phyloP scores from a whole-genome alignment of 257 asterid species.

The Echites panduratus region DNA sequence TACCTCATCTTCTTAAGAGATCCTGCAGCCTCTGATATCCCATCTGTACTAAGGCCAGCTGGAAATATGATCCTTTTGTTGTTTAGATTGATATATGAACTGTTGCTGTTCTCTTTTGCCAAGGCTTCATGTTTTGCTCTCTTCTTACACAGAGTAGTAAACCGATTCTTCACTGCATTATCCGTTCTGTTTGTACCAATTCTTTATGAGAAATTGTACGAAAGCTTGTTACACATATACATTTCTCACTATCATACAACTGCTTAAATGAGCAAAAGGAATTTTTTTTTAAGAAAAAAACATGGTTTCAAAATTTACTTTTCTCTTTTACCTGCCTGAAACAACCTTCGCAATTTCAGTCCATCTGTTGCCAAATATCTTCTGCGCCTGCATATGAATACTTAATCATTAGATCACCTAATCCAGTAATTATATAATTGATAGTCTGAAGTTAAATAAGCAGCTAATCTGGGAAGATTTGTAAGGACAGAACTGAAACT shows the following conservation, averaged over 20 bases:
- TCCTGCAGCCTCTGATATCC: constrained; percentile 42
- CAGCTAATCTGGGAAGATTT: not conserved
- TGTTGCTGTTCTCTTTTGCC: constrained; percentile 67
- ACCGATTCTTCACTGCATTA: constrained; percentile 98
- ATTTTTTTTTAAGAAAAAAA: too few relatives aligned
- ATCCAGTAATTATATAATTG: constrained; percentile 9
- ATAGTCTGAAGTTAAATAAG: not conserved
- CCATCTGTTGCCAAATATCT: constrained; percentile 94
- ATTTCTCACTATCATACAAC: not conserved
- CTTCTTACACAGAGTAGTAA: constrained; percentile 95
- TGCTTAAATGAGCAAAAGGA: not conserved
- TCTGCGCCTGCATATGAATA: constrained; percentile 73
- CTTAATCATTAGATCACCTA: constrained; percentile 23
- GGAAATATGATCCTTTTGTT: constrained; percentile 80
- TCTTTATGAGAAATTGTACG: too few relatives aligned
- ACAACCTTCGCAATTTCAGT: constrained; percentile 99
- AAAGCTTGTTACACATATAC: constrained; percentile 1
- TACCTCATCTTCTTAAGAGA: constrained; percentile 79
- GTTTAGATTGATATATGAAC: constrained; percentile 61
- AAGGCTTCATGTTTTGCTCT: constrained; percentile 83
- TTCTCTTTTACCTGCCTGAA: constrained; percentile 79
- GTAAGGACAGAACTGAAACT: constrained; percentile 1
- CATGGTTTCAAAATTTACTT: not conserved
- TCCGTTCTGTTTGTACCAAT: constrained; percentile 57
- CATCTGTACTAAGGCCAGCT: constrained; percentile 33